These are phyloP conservation scores for Bruguiera parviflora DNA, from an alignment of 345 rosid genomes.

Conservation along the genomic window DNA sequence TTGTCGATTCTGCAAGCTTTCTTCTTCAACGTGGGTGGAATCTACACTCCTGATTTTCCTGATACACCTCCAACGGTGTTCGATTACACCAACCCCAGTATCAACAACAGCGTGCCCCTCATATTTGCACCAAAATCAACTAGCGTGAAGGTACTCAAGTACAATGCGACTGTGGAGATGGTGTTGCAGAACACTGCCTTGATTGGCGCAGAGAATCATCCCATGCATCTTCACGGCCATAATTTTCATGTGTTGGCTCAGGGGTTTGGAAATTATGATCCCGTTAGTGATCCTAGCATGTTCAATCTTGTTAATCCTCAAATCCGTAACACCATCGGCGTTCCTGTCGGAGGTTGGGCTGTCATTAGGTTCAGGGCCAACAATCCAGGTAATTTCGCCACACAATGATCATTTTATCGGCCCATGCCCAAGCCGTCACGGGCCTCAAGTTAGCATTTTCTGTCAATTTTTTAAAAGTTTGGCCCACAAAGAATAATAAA, in stretches of 20 bases:
- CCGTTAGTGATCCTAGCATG: constrained; percentile 37
- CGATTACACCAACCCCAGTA: constrained; percentile 54
- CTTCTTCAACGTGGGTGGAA: constrained; percentile 42
- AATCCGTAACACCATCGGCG: constrained; percentile 64
- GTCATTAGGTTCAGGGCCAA: constrained; percentile 70
- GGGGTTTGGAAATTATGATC: constrained; percentile 81
- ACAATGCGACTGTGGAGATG: constrained; percentile 65
- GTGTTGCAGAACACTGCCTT: constrained; percentile 75
- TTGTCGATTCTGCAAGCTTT: constrained; percentile 65
- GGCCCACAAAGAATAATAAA: too few species aligned
- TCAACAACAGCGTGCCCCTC: constrained; percentile 25
- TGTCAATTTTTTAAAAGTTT: too few species aligned
- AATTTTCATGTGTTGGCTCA: constrained; percentile 82
- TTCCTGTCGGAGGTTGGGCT: constrained; percentile 43
- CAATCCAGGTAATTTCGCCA: constrained; percentile 63
- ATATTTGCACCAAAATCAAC: constrained; percentile 52
- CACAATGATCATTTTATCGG: background rate
- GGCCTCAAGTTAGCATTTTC: too few species aligned
- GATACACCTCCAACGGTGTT: constrained; percentile 51
- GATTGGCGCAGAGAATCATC: constrained; percentile 62
- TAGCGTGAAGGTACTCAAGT: constrained; percentile 58
- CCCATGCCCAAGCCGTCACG: too few species aligned
- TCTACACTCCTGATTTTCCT: constrained; percentile 71
- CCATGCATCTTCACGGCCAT: constrained; percentile 81
- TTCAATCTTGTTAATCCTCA: constrained; percentile 66